Evolutionary conservation across 2,329 filamentous ascomycete species (phyloP), one percentile per base, ranked within the genome.

Genomic region (Zymoseptoria passerinii): DNA sequence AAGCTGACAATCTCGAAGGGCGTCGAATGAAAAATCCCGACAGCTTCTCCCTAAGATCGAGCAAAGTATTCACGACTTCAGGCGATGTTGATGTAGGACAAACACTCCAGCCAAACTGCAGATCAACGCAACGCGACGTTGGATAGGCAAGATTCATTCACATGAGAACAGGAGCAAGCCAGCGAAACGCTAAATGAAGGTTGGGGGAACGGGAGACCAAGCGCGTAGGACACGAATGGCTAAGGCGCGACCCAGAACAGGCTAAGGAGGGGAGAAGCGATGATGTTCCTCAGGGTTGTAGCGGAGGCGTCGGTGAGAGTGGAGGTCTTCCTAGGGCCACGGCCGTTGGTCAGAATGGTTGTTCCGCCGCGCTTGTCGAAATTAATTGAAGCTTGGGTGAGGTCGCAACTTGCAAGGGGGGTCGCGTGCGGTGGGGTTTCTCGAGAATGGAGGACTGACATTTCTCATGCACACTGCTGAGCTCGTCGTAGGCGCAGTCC

Each of bases 321-420:
- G n/a, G n/a, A 27, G 19, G 48, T 28, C 53, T 52, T 50, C 20
- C 29, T 28, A 28, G 49, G 52, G 23, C 28, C 49, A 5, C 48
- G 29, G 50, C 20, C 28, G 48, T 20, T 28, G 55, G 23, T 48
- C 44, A 48, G 55, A 52, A 54, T 6, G 7, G n/a, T 9, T n/a
- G 9, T n/a, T 44, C 35, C 35, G 13, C 35, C 61, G 62, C 60
- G 58, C 59, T 60, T 52, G 50, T 52, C 35, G 35, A 44, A 44
- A 44, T 44, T 44, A 44, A 13, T n/a, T n/a, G 35, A n/a, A 44
- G 35, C 35, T 44, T 44, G 35, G 35, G 35, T 44, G 35, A 44
- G 35, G 35, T 13, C 23, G 23, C 23, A 23, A 23, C 23, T 23
- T 44, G 35, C 35, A 44, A 44, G 35, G 35, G 35, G 35, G 35